phyloP scores from a whole-genome alignment of 2,329 filamentous ascomycete genomes.

The Fusarium transvaalense region DNA sequence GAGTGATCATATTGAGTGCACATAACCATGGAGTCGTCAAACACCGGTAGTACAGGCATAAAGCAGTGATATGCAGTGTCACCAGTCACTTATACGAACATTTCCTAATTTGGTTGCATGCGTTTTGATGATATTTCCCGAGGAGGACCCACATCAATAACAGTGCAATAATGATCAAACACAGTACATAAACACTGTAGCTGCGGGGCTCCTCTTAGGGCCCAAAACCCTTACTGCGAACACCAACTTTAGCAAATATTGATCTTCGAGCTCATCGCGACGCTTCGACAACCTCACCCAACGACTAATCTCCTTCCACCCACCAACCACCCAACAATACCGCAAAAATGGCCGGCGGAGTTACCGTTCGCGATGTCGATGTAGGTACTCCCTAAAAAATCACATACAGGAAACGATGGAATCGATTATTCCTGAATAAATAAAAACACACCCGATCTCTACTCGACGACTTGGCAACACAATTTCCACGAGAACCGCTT shows the following conservation, averaged over 20 bases:
- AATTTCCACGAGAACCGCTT: slow-evolving; percentile 47
- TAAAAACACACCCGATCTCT: slow-evolving; percentile 17
- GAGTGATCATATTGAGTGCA: not conserved
- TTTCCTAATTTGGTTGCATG: slow-evolving; percentile 24
- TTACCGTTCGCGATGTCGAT: slow-evolving; percentile 88
- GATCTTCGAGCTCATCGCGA: slow-evolving; percentile 43
- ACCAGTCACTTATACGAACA: slow-evolving; percentile 20
- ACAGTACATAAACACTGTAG: slow-evolving; percentile 5
- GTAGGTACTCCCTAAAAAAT: slow-evolving; percentile 66
- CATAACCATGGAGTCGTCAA: not conserved
- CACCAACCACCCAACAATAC: slow-evolving; percentile 56
- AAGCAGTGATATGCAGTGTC: not conserved
- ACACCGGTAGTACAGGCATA: not conserved
- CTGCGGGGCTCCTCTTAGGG: slow-evolving; percentile 48
- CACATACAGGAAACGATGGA: slow-evolving; percentile 23
- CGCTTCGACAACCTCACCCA: slow-evolving; percentile 51
- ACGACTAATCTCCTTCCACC: slow-evolving; percentile 47
- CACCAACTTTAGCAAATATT: slow-evolving; percentile 36
- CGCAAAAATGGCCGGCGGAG: slow-evolving; percentile 83
- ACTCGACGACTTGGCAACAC: slow-evolving; percentile 48
- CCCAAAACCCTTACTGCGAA: slow-evolving; percentile 51
- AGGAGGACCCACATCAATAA: not conserved
- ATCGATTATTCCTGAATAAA: slow-evolving; percentile 13
- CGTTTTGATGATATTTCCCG: not conserved
- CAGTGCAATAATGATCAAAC: not conserved